Evolutionary conservation across 805 yeast genomes (phyloP).

Genomic region (Saturnispora quitensis): DNA sequence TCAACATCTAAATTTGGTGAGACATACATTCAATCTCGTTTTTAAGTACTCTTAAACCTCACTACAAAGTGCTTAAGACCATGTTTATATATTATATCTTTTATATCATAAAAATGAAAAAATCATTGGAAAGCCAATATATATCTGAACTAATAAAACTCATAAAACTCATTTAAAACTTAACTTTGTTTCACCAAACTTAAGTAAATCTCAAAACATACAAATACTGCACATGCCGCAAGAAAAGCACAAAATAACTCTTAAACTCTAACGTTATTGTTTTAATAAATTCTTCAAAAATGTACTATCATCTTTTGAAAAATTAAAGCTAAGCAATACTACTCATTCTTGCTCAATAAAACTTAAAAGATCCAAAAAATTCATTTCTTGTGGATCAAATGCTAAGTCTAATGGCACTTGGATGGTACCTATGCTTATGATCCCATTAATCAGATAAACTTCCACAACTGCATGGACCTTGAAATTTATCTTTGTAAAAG

Average conservation of each 20-base stretch:
- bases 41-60: background rate
- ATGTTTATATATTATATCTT: background rate
- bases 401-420: background rate
- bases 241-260: too few species aligned
- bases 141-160: background rate
- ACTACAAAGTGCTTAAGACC: background rate
- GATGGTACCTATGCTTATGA: background rate
- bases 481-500: conserved; percentile 25
- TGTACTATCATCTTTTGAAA: background rate
- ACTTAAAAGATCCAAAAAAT: background rate
- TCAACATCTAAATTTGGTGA: conserved; percentile 12
- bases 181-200: background rate
- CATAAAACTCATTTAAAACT: background rate
- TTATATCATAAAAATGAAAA: background rate
- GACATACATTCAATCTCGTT: background rate
- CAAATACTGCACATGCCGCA: too few species aligned
- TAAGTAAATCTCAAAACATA: too few species aligned
- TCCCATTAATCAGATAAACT: background rate
- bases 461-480: conserved; percentile 26
- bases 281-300: background rate
- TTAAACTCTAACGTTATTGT: too few species aligned
- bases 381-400: background rate
- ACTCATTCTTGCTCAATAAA: background rate
- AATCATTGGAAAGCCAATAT: background rate
- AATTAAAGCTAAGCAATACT: background rate